Percentiles rank a stretch among this genome's conserved stretches.
Conservation (phyloP, 352 stramenopile genomes). For the Globisporangium carolinianum region DNA sequence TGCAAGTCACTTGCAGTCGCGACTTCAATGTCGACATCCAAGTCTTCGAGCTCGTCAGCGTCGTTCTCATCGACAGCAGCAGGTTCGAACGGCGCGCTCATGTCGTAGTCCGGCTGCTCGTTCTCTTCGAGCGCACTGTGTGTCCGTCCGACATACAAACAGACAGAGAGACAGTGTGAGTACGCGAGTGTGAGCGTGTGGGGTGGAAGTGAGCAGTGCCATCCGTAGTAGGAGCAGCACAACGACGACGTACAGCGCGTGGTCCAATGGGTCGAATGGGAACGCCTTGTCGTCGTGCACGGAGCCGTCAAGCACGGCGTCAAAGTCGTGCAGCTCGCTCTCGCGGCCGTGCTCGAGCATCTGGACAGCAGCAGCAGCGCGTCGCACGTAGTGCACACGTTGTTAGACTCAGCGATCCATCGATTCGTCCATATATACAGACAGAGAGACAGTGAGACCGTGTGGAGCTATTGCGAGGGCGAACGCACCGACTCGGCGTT, state of each 20-base stretch:
- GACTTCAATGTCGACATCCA: constrained; percentile 79
- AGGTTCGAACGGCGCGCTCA: constrained; percentile 43
- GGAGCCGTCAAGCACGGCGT: constrained; percentile 8
- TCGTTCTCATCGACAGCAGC: constrained; percentile 9
- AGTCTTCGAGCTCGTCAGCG: constrained; percentile 44
- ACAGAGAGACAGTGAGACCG: no score
- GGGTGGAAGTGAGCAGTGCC: no score
- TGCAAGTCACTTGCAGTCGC: constrained; percentile 73
- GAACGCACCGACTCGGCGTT: constrained; percentile 28
- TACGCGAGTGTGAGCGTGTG: neutral
- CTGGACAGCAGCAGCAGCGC: no score
- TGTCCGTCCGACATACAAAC: neutral
- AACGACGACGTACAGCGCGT: constrained; percentile 6
- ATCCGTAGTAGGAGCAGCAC: no score
- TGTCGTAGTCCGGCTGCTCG: constrained; percentile 43
- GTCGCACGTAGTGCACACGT: no score
- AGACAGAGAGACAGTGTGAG: neutral
- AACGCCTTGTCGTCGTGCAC: constrained; percentile 37
- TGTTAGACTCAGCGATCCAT: no score
- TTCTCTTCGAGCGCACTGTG: constrained; percentile 28
- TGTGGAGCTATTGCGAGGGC: no score
- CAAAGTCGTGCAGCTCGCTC: constrained; percentile 9
- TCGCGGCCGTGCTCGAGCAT: constrained; percentile 3
- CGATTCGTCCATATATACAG: no score
- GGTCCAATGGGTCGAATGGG: constrained; percentile 23